Base-by-base conservation (phyloP, 2,329 filamentous ascomycete genomes). In the Fusarium caatingaense region DNA sequence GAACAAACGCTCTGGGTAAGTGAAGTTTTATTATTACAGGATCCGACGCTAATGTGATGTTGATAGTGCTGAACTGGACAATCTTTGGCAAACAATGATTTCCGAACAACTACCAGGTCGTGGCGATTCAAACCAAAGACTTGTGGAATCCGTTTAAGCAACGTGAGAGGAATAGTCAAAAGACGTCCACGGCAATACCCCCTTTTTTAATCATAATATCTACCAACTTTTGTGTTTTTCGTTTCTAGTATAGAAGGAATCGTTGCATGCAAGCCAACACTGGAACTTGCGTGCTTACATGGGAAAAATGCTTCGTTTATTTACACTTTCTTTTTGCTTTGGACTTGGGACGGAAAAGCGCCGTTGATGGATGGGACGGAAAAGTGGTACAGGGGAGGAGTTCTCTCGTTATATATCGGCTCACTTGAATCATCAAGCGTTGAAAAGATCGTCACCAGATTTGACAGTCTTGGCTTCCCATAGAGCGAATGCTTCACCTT, bases 1-100 rank as follows among this genome's bases (percentile, higher is more conserved):
- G 48, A 72, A 79, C 3, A 82, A 82, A 69, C 77, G 76, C 2
- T 74, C 77, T 13, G 64, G 66, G 86, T 88, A 74, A 78, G 84
- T 68, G 20, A 11, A 47, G 79, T 18, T 30, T 15, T 15, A 3
- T 21, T 44, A 44, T 25, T 9, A 8, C 6, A 10, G 10, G n/a
- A 45, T 18, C 20, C 30, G 8, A 20, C 48, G 42, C 61, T 77
- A 68, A 78, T 68, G 27, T 45, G 21, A 45, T 34, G 20, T 32
- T 21, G 6, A 34, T 25, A 83, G 81, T 11, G 74, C 77, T 12
- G 78, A 77, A n/a, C 75, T 84, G 32, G 77, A 80, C 41, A 55
- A 67, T 3, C 75, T 72, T n/a, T 84, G 82, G 82, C 62, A 68
- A 9, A 60, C 49, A 6, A 77, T 82, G 73, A 59, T 79, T 27